A percentile compares a stretch with the other conserved stretches of the same genome.
These are phyloP conservation scores for Cyamopsis tetragonoloba DNA, from an alignment of 306 rosid species.

Conservation along the genomic window DNA sequence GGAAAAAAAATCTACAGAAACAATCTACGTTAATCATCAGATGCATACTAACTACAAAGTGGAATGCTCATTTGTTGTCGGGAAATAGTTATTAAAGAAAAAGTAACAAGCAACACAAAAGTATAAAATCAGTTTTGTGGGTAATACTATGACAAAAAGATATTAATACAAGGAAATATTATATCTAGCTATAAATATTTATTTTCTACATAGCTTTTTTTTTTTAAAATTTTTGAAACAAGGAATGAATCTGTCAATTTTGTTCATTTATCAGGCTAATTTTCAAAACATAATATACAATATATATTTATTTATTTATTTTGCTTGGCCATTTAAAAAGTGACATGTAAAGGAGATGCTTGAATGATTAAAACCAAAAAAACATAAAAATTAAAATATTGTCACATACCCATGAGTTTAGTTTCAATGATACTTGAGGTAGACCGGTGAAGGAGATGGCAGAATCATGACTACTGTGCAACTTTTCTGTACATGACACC, in stretches of 20 bases:
- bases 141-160: neutral
- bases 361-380: neutral
- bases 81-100: neutral
- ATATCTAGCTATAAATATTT: neutral
- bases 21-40: neutral
- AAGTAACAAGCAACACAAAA: neutral
- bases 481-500: constrained; percentile 25
- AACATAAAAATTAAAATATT: neutral
- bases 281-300: neutral
- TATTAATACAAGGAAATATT: neutral
- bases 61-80: neutral
- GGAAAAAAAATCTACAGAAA: neutral
- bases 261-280: neutral
- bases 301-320: neutral
- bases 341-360: neutral
- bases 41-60: neutral
- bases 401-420: constrained; percentile 58
- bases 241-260: neutral
- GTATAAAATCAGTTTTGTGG: neutral
- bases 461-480: constrained; percentile 32
- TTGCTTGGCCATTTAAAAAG: neutral
- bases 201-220: no score
- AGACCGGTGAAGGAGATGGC: constrained; percentile 45
- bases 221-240: no score
- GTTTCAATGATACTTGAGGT: constrained; percentile 44